Evolutionary conservation across 805 yeast species (phyloP).

Genomic region (Cyberlindnera subsufficiens): DNA sequence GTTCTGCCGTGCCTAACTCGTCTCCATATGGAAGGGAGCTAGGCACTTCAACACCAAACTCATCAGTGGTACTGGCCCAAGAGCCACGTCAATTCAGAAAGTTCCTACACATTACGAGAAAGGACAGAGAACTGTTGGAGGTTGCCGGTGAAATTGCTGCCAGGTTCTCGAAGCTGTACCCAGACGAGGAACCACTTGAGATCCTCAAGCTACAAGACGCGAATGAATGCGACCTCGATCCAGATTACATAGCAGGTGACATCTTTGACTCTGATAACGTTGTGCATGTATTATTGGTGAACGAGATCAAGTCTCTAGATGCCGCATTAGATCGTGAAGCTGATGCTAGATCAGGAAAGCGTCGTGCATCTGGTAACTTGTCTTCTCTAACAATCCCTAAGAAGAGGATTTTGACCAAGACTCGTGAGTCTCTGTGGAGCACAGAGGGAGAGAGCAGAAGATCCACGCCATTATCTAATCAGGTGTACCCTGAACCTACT

Average conservation of each 20-base stretch:
- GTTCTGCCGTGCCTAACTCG: slow-evolving; percentile 1
- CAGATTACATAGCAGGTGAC: slow-evolving; percentile 62
- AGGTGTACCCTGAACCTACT: slow-evolving; percentile 27
- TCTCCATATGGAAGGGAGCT: slow-evolving; percentile 22
- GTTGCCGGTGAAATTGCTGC: slow-evolving; percentile 49
- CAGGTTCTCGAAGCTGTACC: slow-evolving; percentile 60
- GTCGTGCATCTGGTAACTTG: slow-evolving; percentile 17
- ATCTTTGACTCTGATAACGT: slow-evolving; percentile 49
- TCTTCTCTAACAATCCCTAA: slow-evolving; percentile 23
- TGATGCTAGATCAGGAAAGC: slow-evolving; percentile 14
- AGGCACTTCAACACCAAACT: slow-evolving; percentile 32
- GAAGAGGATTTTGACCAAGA: slow-evolving; percentile 13
- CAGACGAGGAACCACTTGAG: slow-evolving; percentile 47
- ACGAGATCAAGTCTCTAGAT: slow-evolving; percentile 30
- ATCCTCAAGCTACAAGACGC: slow-evolving; percentile 62
- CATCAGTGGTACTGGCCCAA: slow-evolving; percentile 19
- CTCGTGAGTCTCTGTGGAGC: slow-evolving; percentile 14
- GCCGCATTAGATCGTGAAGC: slow-evolving; percentile 4
- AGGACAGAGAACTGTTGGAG: slow-evolving; percentile 37
- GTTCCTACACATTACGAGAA: slow-evolving; percentile 59
- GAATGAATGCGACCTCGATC: slow-evolving; percentile 71
- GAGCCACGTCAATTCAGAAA: slow-evolving; percentile 31
- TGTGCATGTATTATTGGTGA: slow-evolving; percentile 38
- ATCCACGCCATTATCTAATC: slow-evolving; percentile 35
- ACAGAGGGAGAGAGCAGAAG: slow-evolving; percentile 18